Percentiles rank a stretch among this genome's conserved stretches.
These are phyloP conservation scores for Cryphonectria parasitica DNA, from an alignment of 2,329 filamentous ascomycete genomes.

Conservation along the genomic window DNA sequence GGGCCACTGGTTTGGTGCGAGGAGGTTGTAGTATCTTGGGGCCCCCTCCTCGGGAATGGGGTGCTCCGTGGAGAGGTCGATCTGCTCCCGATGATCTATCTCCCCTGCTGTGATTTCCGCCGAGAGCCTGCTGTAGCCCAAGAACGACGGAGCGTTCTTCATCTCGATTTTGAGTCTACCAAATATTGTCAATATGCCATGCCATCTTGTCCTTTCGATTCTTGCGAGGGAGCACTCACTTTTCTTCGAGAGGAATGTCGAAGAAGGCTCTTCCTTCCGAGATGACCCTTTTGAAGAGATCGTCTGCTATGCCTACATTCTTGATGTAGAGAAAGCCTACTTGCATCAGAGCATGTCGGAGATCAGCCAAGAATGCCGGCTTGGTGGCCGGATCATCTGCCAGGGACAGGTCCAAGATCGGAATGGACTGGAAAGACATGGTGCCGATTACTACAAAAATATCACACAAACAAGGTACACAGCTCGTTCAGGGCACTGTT, in stretches of 20 bases:
- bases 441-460: no score
- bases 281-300: conserved; percentile 68
- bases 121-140: conserved; percentile 69
- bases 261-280: conserved; percentile 74
- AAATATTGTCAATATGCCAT: neutral
- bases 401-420: conserved; percentile 74
- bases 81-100: conserved; percentile 82
- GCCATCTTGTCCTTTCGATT: neutral
- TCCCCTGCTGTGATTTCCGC: conserved; percentile 74
- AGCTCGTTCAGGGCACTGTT: neutral
- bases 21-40: conserved; percentile 74
- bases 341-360: conserved; percentile 78
- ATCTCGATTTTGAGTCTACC: conserved; percentile 70
- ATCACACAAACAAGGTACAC: neutral
- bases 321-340: conserved; percentile 89
- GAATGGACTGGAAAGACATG: conserved; percentile 76
- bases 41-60: conserved; percentile 62
- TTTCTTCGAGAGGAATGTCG: conserved; percentile 74
- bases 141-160: conserved; percentile 73
- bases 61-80: conserved; percentile 83
- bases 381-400: conserved; percentile 69
- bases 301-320: conserved; percentile 73
- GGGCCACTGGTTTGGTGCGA: conserved; percentile 83
- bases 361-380: conserved; percentile 68
- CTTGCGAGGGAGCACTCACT: conserved; percentile 44